These are phyloP conservation scores for Globisporangium solare DNA, from an alignment of 352 stramenopile genomes.

Conservation along the genomic window DNA sequence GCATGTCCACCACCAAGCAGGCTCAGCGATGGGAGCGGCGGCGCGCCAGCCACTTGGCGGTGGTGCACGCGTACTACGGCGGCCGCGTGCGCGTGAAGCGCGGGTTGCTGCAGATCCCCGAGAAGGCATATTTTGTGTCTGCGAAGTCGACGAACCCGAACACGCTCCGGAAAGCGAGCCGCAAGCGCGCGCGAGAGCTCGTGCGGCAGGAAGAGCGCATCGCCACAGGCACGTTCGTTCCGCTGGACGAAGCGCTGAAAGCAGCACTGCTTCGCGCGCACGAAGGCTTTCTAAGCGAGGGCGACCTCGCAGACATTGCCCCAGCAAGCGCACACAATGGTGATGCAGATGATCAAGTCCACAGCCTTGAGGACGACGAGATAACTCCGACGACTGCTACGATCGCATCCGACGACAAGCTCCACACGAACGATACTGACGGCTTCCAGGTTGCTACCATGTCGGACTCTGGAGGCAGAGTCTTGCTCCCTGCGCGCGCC, in stretches of 20 bases:
- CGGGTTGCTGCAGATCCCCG: conserved; percentile 30
- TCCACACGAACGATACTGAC: conserved; percentile 12
- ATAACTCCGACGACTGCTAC: neutral
- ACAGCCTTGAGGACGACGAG: neutral
- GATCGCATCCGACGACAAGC: neutral
- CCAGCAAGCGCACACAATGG: conserved; percentile 4
- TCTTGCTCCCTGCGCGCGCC: conserved; percentile 22
- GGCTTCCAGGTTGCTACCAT: conserved; percentile 11
- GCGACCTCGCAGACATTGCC: conserved; percentile 13
- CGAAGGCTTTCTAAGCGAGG: conserved; percentile 11
- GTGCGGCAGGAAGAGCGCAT: conserved; percentile 32
- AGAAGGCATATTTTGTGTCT: conserved; percentile 18
- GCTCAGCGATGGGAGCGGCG: neutral
- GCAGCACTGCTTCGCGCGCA: conserved; percentile 21
- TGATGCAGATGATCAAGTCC: neutral
- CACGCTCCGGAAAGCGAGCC: conserved; percentile 7
- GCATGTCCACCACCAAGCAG: neutral
- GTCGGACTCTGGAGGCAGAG: neutral
- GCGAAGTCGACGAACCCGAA: neutral
- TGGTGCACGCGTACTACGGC: conserved; percentile 55
- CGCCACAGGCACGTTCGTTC: conserved; percentile 46
- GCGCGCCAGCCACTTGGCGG: conserved; percentile 37
- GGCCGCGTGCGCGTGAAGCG: conserved; percentile 20
- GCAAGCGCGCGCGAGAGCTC: conserved; percentile 39
- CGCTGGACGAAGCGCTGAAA: conserved; percentile 21